Evolutionary conservation across 352 stramenopile species (phyloP).

Genomic region (Phytophthora capsici): DNA sequence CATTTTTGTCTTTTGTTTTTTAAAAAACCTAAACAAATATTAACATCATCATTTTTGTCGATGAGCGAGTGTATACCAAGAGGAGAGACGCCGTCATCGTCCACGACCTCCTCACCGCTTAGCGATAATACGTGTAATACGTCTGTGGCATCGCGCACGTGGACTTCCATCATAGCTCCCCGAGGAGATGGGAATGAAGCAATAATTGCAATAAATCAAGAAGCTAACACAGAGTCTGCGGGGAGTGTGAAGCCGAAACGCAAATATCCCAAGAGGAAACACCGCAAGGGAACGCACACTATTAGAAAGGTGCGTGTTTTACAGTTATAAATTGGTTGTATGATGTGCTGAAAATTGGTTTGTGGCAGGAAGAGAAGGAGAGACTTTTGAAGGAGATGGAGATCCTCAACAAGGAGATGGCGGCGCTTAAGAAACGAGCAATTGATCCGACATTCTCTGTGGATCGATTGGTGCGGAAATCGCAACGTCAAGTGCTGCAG

Average conservation of each 20-base stretch:
- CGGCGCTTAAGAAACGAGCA: constrained; percentile 36
- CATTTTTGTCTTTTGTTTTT: too few relatives aligned
- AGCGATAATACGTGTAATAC: constrained; percentile 1
- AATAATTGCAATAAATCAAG: not conserved
- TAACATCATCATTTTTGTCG: too few relatives aligned
- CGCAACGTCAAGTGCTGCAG: constrained; percentile 15
- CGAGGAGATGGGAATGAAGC: not conserved
- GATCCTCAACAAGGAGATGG: constrained; percentile 35
- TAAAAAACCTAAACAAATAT: too few relatives aligned
- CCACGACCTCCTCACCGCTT: constrained; percentile 14
- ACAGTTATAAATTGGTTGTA: not conserved
- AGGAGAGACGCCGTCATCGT: constrained; percentile 12
- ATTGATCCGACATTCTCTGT: constrained; percentile 14
- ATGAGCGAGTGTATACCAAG: too few relatives aligned
- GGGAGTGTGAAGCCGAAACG: constrained; percentile 10
- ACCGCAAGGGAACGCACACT: constrained; percentile 42
- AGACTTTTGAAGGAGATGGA: constrained; percentile 32
- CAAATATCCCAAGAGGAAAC: constrained; percentile 38
- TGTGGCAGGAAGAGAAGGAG: constrained; percentile 41
- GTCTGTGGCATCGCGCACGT: constrained; percentile 4
- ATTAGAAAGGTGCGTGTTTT: constrained; percentile 29
- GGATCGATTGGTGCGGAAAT: constrained; percentile 16
- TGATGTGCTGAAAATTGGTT: not conserved
- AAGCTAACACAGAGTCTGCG: constrained; percentile 1
- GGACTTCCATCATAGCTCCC: constrained; percentile 15